phyloP scores from a whole-genome alignment of 1,284 basidiomycete genomes.

The Trichosporon inkin region DNA sequence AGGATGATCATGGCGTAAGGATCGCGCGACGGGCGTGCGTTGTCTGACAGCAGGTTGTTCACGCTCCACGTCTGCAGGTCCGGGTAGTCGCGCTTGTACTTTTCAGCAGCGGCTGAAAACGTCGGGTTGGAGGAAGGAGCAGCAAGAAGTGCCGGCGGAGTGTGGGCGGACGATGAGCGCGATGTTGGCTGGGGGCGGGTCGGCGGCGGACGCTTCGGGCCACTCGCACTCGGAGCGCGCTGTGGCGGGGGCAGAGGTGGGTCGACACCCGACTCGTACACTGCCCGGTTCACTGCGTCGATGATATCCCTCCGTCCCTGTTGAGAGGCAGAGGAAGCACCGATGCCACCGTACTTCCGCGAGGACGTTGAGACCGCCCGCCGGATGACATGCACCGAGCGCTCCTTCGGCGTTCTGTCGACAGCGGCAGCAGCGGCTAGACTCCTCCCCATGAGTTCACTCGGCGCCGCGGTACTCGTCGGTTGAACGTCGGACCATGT shows the following conservation, averaged over 20 bases:
- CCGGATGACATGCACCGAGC: constrained; percentile 21
- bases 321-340: not conserved
- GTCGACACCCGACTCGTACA: constrained; percentile 19
- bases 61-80: constrained; percentile 17
- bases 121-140: not conserved
- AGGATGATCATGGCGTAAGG: constrained; percentile 69
- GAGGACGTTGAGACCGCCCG: constrained; percentile 4
- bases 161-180: not conserved
- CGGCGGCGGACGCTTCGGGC: not conserved
- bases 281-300: constrained; percentile 17
- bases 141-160: not conserved
- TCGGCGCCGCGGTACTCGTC: constrained; percentile 18
- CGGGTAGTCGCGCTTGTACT: constrained; percentile 15
- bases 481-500: constrained; percentile 20
- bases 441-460: constrained; percentile 21
- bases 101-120: constrained; percentile 12
- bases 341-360: not conserved
- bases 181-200: not conserved
- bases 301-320: constrained; percentile 14
- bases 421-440: constrained; percentile 20
- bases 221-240: constrained; percentile 1
- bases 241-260: constrained; percentile 17
- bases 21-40: constrained; percentile 10
- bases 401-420: constrained; percentile 4
- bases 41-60: constrained; percentile 11